These are phyloP conservation scores for Malus sieversii DNA, from an alignment of 306 rosid species.

Conservation along the genomic window DNA sequence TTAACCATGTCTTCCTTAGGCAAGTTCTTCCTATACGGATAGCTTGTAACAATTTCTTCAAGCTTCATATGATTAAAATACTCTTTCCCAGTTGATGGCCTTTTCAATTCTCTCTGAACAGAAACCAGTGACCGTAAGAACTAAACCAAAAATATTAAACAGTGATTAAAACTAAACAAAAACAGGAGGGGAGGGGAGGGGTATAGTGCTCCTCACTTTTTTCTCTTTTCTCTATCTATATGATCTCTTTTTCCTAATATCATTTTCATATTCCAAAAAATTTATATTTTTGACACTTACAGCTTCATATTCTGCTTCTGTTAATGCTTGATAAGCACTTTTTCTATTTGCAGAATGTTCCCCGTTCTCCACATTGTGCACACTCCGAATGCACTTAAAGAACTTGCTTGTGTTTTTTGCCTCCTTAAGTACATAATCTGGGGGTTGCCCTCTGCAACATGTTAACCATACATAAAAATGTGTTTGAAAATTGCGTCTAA, in stretches of 20 bases:
- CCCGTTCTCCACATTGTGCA: constrained; percentile 50
- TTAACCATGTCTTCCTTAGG: constrained; percentile 67
- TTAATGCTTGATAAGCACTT: constrained; percentile 74
- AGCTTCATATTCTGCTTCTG: constrained; percentile 91
- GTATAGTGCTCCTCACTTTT: not conserved
- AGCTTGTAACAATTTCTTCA: constrained; percentile 76
- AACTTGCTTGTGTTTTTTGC: constrained; percentile 91
- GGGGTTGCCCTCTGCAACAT: constrained; percentile 83
- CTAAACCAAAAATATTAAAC: not conserved
- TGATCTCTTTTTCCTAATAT: not conserved
- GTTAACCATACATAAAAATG: constrained; percentile 12
- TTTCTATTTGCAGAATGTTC: constrained; percentile 45
- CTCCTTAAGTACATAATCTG: constrained; percentile 86
- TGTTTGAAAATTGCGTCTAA: not conserved
- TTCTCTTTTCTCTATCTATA: not conserved
- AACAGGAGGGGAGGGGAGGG: not conserved
- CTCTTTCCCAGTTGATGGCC: constrained; percentile 87
- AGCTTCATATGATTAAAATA: constrained; percentile 86
- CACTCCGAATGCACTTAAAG: constrained; percentile 72
- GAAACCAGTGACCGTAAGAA: constrained; percentile 29
- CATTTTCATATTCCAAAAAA: not conserved
- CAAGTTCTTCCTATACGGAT: constrained; percentile 89
- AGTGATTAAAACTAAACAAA: not conserved
- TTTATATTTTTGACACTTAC: constrained; percentile 42
- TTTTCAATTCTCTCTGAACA: constrained; percentile 85